phyloP scores from a whole-genome alignment of 176 grass and related monocot genomes.

The Pharus latifolius region DNA sequence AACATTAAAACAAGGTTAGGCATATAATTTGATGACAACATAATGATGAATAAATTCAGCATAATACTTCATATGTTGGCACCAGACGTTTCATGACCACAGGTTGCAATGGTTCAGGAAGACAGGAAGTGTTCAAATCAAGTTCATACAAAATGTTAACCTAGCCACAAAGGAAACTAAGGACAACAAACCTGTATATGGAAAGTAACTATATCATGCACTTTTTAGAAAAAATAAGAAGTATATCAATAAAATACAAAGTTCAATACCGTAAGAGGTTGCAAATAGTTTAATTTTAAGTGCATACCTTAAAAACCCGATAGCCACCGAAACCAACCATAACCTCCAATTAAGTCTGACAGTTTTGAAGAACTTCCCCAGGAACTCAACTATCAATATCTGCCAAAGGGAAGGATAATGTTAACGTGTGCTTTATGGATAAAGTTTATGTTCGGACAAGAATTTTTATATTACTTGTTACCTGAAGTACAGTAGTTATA shows the following conservation, averaged over 20 bases:
- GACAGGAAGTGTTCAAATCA: not conserved
- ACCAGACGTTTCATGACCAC: not conserved
- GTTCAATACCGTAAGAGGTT: not conserved
- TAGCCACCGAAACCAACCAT: slow-evolving; percentile 78
- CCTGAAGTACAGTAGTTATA: slow-evolving; percentile 68
- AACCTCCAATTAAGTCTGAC: slow-evolving; percentile 77
- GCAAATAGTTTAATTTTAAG: not conserved
- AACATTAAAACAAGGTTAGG: not conserved
- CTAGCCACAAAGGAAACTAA: not conserved
- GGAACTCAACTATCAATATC: slow-evolving; percentile 87
- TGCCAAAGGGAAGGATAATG: slow-evolving; percentile 11
- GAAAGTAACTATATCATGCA: not conserved
- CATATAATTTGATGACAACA: not conserved
- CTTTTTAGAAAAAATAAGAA: not conserved
- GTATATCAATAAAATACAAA: not conserved
- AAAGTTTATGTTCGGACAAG: not conserved
- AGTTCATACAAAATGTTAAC: not conserved
- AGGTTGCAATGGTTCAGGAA: not conserved
- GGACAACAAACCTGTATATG: not conserved
- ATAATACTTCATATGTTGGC: not conserved
- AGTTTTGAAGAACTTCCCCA: slow-evolving; percentile 86
- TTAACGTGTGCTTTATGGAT: slow-evolving; percentile 4
- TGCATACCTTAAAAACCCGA: slow-evolving; percentile 65
- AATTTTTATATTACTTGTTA: slow-evolving; percentile 19
- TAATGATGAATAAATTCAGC: not conserved